Base-by-base conservation (phyloP, 129 eudicot genomes). In the Flaveria trinervia region DNA sequence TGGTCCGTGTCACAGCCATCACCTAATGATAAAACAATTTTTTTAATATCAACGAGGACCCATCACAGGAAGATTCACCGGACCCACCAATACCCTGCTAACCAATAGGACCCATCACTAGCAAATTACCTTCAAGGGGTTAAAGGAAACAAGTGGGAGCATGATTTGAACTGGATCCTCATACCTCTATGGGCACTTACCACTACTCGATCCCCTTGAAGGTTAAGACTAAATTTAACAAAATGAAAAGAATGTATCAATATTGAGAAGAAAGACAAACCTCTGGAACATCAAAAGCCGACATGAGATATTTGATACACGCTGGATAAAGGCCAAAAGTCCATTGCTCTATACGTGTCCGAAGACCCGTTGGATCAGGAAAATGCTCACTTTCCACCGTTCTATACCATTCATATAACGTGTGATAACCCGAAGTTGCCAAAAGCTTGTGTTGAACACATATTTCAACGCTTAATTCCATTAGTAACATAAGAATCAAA, bases 271-370 rank as follows among this genome's bases (percentile, higher is more conserved):
- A 56, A 25, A 49, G 48, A 28, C 67, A 51, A 60, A 95, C 98
- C 99, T 95, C 99, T 11, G 99, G 99, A 79, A 95, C 88, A 85
- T 95, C 99, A 79, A 95, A 95, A 49, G 97, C 96, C 14, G 96
- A 91, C 99, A 95, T 95, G 72, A 95, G 91, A 85, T 95, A 95
- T 72, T 95, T 95, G 3, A 95, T 91, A 82, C 99, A 95, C 25
- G 99, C 99, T 12, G 99, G 99, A 88, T 95, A 95, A 80, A 95
- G 94, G 17, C 99, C 97, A 82, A 91, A 89, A 25, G 99, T 91
- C 99, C 97, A 95, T 79, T 95, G 96, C 68, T 95, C 97, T 9
- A 95, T 87, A 82, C 99, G 99, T 28, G 92, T 84, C 64, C 97
- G 90, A 70, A 95, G 99, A 46, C 97, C 99, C 7, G 94, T 91